Base-by-base conservation (phyloP, 768 basidiomycete species). In the Strobilomyces echinocephalus region DNA sequence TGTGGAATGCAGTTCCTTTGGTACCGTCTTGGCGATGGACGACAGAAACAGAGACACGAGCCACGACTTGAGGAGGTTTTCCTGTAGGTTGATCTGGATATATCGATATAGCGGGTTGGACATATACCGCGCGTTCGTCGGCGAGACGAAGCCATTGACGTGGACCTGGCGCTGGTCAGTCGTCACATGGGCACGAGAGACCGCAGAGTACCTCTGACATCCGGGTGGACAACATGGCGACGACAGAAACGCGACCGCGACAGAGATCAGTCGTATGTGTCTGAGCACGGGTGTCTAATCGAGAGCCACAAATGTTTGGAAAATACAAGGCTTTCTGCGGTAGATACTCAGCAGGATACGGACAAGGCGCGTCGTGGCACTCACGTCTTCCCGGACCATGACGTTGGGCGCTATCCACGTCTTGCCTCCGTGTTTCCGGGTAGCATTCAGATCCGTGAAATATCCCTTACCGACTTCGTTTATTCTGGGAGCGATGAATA, bases 391-490 rank as follows among this genome's bases (percentile, higher is more conserved):
- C 28, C 85, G 83, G 57, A 98, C 93, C 61, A 97, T 76, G 20
- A 89, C 87, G 20, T 79, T 83, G 1, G 94, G 95, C 11, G 93
- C 94, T 48, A 93, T 81, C 93, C 92, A 98, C 9, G 88, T 87
- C 73, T 98, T 98, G 15, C 95, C 95, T 15, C 92, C 94, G 60
- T 92, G 82, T 40, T 78, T 78, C 47, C 87, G 75, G 2, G 90
- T 87, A 65, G 85, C 83, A 62, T 90, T 88, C 38, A 85, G 76
- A 66, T 97, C 95, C 49, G 88, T 79, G 63, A 91, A 97, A 71
- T 97, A 95, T 0, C 93, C 92, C 63, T 85, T 88, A 12, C 82
- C 79, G 0, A 77, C 82, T 65, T 84, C 79, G 55, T 81, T 76
- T 54, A 85, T 73, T 38, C 85, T 87, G 59, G 2, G 21, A 49